Conservation (phyloP, 345 rosid genomes). For the Euclidium syriacum region DNA sequence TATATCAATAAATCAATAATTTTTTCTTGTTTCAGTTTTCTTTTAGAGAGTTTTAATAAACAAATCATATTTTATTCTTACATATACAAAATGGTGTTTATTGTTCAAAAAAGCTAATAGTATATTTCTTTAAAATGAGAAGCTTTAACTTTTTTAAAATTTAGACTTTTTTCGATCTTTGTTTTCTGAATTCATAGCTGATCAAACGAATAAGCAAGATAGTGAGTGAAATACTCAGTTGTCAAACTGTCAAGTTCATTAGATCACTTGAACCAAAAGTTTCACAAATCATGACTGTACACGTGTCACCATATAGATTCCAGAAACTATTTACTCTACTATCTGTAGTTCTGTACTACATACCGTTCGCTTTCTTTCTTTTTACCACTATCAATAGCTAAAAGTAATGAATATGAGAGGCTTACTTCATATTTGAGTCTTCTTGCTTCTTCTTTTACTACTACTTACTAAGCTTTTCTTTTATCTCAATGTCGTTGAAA, state of each 20-base stretch:
- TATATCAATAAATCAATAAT: no score
- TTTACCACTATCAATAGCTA: no score
- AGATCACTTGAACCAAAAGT: background rate
- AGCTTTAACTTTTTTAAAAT: no score
- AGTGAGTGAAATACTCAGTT: background rate
- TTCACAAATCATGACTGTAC: background rate
- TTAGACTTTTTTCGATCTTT: background rate
- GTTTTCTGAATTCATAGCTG: background rate
- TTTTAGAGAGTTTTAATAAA: no score
- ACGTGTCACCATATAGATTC: background rate
- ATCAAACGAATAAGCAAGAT: background rate
- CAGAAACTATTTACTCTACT: background rate
- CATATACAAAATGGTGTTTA: no score
- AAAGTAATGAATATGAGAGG: background rate
- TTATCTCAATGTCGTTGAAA: background rate
- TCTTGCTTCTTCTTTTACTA: constrained; percentile 5
- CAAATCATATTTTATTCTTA: no score
- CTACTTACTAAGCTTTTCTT: constrained; percentile 1
- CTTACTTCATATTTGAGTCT: background rate
- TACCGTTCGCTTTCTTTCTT: no score
- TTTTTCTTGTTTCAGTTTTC: background rate
- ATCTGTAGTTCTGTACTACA: no score
- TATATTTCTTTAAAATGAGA: no score
- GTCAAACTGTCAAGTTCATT: background rate
- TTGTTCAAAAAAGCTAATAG: no score